Evolutionary conservation across 371 early-diverging fungal species (phyloP), one percentile per base, ranked within the genome.

Genomic region (Syncephalis fuscata): DNA sequence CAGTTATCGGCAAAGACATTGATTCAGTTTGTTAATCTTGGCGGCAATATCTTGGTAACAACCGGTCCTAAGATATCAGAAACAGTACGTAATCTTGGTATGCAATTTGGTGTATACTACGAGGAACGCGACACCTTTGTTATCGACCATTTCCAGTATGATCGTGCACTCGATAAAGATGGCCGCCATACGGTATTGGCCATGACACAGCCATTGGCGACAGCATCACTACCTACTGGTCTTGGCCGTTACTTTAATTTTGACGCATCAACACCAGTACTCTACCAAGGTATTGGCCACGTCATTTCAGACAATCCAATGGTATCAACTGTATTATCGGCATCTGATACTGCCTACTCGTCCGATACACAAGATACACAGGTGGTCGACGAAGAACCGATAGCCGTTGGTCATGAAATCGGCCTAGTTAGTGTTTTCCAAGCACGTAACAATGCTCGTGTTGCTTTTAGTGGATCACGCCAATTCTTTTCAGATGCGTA

Each of bases 11-110:
- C 70, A 32, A 57, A 62, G n/a, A 50, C 70, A 32, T 62, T 97
- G 14, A 64, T 89, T 45, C 73, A 87, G 41, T 97, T 85, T 62
- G 77, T 92, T 25, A 78, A 88, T 44, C 66, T 71, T 22, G 95
- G 94, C 27, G 97, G 95, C n/a, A 95, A 93, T 59, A 60, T 93
- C 37, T 50, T 97, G 8, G 53, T 89, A 16, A 85, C 82, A 1
- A 74, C 73, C 1, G 67, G 73, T 7, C 51, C 72, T 37, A 68
- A 73, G 40, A 54, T 82, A 16, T 72, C 78, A n/a, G 78, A 75
- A 32, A 60, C 70, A 9, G 52, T 84, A n/a, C 78, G 83, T 14
- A 83, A 85, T 45, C 62, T 97, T 27, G 82, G 80, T 14, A 61
- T 71, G 54, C 92, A 94, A 59, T 88, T 93, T 55, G 85, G 85